Base-by-base conservation (phyloP, 1,139 yeast species). In the Blastobotrys serpentis region DNA sequence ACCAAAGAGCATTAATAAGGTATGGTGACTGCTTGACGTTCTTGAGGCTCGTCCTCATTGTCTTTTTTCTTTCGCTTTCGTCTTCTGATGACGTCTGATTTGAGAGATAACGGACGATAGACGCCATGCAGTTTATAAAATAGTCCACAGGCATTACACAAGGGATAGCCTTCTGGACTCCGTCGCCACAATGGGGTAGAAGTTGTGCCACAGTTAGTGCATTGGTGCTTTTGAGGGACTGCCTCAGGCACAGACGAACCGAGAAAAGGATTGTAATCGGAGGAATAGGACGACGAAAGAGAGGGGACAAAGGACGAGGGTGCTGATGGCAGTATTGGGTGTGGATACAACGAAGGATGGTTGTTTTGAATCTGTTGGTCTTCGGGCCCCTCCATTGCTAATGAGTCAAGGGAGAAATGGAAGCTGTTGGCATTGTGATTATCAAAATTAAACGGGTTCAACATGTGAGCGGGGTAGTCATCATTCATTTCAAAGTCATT, bases 111-210 rank as follows among this genome's bases (percentile, higher is more conserved):
- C 1, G 98, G 98, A 52, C 98, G 75, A 39, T 92, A 95, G 33
- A 92, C 89, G 18, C 98, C 98, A 63, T 90, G 98, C 39, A 90
- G 75, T 67, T 90, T 90, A 59, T 86, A 74, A 61, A 92, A 90
- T 52, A 90, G 72, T 0, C 98, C 98, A 70, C 98, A 90, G 0
- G 98, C 98, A 67, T 90, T 92, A 65, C 98, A 90, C 52, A 90
- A 73, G 1, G 96, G 95, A 60, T 87, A 88, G 6, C 97, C 97
- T 21, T 86, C 86, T 21, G 92, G 92, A 63, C 88, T 92, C 50
- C 97, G 76, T 63, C 98, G 77, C 98, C 98, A 90, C 38, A 92
- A 72, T 1, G 98, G 98, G 0, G 98, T 90, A 4, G 95, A 90
- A 60, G 81, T 86, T 0, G 98, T 90, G 60, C 84, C 83, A 68